Conservation (phyloP, 1,284 basidiomycete species). For the Mycena sp. region DNA sequence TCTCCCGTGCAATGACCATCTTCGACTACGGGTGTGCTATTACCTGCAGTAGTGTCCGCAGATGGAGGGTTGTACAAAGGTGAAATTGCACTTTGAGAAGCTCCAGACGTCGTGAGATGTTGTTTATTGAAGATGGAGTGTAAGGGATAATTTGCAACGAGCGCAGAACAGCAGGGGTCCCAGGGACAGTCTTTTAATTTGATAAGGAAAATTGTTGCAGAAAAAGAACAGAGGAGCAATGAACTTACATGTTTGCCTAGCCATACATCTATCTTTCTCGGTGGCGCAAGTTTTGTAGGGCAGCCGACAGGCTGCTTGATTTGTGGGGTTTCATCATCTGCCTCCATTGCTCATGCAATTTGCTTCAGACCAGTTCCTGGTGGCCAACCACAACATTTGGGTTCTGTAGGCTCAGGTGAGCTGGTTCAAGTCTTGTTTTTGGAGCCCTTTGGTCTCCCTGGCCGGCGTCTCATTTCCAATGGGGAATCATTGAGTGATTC, state of each 20-base stretch:
- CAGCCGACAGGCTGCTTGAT: conserved; percentile 4
- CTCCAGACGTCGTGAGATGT: no score
- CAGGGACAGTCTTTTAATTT: background rate
- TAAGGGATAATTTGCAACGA: no score
- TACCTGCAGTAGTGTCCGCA: no score
- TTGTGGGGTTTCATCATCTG: background rate
- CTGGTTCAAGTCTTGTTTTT: conserved; percentile 1
- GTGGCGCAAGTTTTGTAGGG: background rate
- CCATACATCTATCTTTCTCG: background rate
- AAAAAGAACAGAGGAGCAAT: background rate
- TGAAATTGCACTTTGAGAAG: no score
- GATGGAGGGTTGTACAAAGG: no score
- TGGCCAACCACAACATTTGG: background rate
- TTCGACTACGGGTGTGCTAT: no score
- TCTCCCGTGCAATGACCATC: background rate
- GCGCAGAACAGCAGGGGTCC: background rate
- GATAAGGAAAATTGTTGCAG: background rate
- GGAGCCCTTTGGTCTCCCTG: conserved; percentile 5
- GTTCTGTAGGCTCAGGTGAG: background rate
- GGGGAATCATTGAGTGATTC: no score
- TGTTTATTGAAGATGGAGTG: no score
- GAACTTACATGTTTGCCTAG: background rate
- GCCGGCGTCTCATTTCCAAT: background rate
- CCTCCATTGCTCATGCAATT: background rate
- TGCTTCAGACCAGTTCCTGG: conserved; percentile 6